A percentile compares a stretch with the other conserved stretches of the same genome.
Conservation (phyloP, 73 alveolate genomes). For the Paramecium sonneborni region DNA sequence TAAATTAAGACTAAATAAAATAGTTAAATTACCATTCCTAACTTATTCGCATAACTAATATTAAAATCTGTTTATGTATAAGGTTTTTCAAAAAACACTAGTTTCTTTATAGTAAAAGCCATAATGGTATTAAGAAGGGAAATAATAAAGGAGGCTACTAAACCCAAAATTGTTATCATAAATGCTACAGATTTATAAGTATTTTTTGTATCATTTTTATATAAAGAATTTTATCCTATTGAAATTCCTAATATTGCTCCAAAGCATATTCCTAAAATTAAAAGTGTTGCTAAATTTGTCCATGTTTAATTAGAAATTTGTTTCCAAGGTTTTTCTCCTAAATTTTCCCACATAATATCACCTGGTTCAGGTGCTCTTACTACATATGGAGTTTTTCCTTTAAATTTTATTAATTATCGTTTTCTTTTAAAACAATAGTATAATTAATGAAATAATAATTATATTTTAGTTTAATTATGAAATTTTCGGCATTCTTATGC, state of each 20-base stretch:
- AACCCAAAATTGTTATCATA: neutral
- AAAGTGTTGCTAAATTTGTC: neutral
- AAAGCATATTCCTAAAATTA: neutral
- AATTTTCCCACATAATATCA: constrained; percentile 44
- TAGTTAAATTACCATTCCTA: neutral
- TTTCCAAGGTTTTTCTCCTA: constrained; percentile 25
- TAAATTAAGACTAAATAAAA: neutral
- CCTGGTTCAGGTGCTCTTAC: constrained; percentile 55
- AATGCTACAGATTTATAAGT: neutral
- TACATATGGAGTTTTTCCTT: neutral
- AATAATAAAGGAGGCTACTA: neutral
- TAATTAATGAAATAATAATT: neutral
- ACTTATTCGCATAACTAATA: neutral
- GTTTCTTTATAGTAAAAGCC: neutral
- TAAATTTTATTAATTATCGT: neutral
- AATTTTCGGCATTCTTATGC: neutral
- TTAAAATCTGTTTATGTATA: neutral
- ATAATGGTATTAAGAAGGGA: neutral
- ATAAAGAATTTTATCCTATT: neutral
- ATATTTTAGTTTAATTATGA: neutral
- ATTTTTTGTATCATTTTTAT: neutral
- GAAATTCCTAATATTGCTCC: neutral
- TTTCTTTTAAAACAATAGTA: neutral
- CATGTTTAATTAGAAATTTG: neutral
- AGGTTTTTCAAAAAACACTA: neutral